Percentiles rank a stretch among this genome's conserved stretches.
These are phyloP conservation scores for Penicillium antarcticum DNA, from an alignment of 495 filamentous ascomycete genomes.

Conservation along the genomic window DNA sequence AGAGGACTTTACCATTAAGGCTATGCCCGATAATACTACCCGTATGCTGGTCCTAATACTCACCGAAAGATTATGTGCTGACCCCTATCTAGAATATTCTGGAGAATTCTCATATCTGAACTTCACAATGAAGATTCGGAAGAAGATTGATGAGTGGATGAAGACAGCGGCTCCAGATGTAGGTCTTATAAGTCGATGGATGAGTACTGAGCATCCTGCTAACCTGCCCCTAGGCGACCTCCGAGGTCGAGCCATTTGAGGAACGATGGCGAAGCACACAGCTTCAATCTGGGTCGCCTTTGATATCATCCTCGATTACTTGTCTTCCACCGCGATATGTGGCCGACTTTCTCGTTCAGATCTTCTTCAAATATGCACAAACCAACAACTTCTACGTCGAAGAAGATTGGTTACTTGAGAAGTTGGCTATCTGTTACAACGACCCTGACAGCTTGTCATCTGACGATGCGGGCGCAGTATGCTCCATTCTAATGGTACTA, in stretches of 20 bases:
- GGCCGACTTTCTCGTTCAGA: slow-evolving; percentile 48
- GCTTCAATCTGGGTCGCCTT: slow-evolving; percentile 42
- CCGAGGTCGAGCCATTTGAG: slow-evolving; percentile 43
- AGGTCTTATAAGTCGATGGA: slow-evolving; percentile 3
- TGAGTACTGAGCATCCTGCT: background rate
- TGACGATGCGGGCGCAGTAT: slow-evolving; percentile 45
- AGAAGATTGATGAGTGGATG: slow-evolving; percentile 50
- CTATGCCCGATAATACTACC: slow-evolving; percentile 45
- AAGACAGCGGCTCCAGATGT: slow-evolving; percentile 43
- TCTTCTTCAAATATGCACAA: slow-evolving; percentile 53
- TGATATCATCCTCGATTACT: slow-evolving; percentile 37
- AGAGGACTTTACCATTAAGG: slow-evolving; percentile 45
- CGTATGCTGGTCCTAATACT: slow-evolving; percentile 24
- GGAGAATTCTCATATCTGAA: slow-evolving; percentile 52
- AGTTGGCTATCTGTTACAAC: slow-evolving; percentile 44
- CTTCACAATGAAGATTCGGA: slow-evolving; percentile 48
- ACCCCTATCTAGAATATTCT: slow-evolving; percentile 40
- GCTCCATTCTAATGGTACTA: slow-evolving; percentile 48
- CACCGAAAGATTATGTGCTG: background rate
- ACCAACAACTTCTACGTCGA: slow-evolving; percentile 53
- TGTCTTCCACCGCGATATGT: slow-evolving; percentile 51
- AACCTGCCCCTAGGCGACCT: slow-evolving; percentile 27
- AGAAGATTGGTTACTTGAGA: slow-evolving; percentile 45
- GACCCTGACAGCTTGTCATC: slow-evolving; percentile 38
- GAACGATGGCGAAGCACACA: slow-evolving; percentile 49